Conservation (phyloP, 306 rosid species). For the Astragalus glycyphyllos region DNA sequence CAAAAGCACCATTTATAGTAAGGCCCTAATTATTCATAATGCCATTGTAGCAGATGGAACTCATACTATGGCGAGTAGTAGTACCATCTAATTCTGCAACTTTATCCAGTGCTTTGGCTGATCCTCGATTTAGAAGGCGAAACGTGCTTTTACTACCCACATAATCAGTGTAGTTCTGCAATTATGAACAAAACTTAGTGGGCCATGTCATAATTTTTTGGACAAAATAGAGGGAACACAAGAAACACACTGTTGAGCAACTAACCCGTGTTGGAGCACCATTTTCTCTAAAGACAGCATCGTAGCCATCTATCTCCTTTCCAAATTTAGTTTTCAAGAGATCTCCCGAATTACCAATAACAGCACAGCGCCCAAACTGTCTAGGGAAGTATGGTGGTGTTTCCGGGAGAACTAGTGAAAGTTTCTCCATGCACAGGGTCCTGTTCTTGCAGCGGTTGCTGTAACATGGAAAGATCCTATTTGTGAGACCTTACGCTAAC, state of each 20-base stretch:
- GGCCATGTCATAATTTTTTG: slow-evolving; percentile 29
- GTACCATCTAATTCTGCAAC: slow-evolving; percentile 94
- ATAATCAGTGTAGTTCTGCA: slow-evolving; percentile 79
- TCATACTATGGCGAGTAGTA: slow-evolving; percentile 14
- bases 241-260: slow-evolving; percentile 30
- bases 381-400: slow-evolving; percentile 83
- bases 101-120: slow-evolving; percentile 97
- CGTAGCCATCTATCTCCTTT: slow-evolving; percentile 82
- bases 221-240: slow-evolving; percentile 20
- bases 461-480: slow-evolving; percentile 46
- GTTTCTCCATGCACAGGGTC: slow-evolving; percentile 83
- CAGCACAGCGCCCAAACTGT: slow-evolving; percentile 95
- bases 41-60: slow-evolving; percentile 25
- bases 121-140: slow-evolving; percentile 97
- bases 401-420: slow-evolving; percentile 91
- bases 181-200: slow-evolving; percentile 33
- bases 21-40: slow-evolving; percentile 36
- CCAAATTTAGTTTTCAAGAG: slow-evolving; percentile 93
- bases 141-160: slow-evolving; percentile 90
- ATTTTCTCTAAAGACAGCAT: slow-evolving; percentile 92
- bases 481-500: slow-evolving; percentile 31
- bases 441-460: slow-evolving; percentile 83
- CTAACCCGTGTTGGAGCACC: slow-evolving; percentile 91
- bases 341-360: slow-evolving; percentile 96
- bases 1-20: slow-evolving; percentile 49